Base-by-base conservation (phyloP, 2,329 filamentous ascomycete species). In the Blumeria graminis region DNA sequence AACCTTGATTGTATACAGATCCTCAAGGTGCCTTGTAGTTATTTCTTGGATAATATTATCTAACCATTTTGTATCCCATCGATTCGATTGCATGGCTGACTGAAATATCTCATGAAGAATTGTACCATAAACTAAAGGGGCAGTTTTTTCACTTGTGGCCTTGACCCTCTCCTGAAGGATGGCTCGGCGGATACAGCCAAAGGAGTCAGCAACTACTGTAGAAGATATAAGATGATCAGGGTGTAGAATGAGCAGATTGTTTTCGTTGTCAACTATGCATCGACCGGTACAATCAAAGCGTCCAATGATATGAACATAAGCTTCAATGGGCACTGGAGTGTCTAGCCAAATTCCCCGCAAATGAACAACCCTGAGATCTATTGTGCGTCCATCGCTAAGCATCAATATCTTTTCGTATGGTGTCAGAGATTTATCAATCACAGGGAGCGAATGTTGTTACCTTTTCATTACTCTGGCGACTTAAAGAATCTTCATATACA, bases 31-130 rank as follows among this genome's bases (percentile, higher is more conserved):
- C 60, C 77, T 82, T 34, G 79, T 72, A n/a, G 88, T 74, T 36
- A 85, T 78, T 41, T 69, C 74, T 56, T 84, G 76, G 57, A 94
- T 85, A 16, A 84, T 70, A 0, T 73, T 69, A 35, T 73, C 71
- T 14, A 96, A 71, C 61, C 82, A 93, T 0, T 70, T 67, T 0
- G 76, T 70, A 59, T 85, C 82, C 87, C 92, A 98, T 58, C 75
- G 71, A 65, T 96, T 95, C 3, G 77, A 78, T 65, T 86, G 80
- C 64, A 98, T 71, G 1, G 89, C 88, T 65, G 89, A 82, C 66
- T 98, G 92, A 62, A 98, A 96, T 22, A 96, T 80, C 66, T 96
- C 90, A 66, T 98, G 92, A 13, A 98, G 76, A 57, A 98, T 82
- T 39, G 86, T 92, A 52, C 92, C 92, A 65, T 96, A 96, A 0